Conservation (phyloP, 2,329 filamentous ascomycete genomes). For the Penicillium digitatum region DNA sequence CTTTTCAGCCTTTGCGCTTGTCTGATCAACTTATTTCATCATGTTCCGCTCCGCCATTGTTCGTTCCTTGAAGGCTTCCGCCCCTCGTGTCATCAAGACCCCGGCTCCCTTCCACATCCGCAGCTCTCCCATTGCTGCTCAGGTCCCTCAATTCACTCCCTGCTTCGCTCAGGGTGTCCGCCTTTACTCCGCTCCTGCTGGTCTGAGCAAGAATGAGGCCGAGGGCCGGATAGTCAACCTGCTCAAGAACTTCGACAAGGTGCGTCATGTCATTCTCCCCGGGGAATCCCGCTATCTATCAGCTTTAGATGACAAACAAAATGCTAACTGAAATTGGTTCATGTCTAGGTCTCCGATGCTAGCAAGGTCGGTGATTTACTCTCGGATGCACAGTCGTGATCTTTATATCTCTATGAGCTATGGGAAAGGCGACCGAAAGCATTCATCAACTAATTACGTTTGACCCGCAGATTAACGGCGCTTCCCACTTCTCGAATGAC, state of each 20-base stretch:
- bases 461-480: constrained; percentile 65
- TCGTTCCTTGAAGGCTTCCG: constrained; percentile 64
- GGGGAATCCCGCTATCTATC: constrained; percentile 1
- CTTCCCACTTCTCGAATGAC: constrained; percentile 93
- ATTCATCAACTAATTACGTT: constrained; percentile 22
- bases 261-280: constrained; percentile 41
- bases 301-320: neutral
- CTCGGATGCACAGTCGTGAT: constrained; percentile 3
- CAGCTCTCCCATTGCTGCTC: constrained; percentile 55
- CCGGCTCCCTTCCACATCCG: constrained; percentile 58
- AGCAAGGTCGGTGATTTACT: constrained; percentile 37
- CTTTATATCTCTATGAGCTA: constrained; percentile 4
- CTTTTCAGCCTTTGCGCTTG: constrained; percentile 18
- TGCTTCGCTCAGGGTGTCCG: constrained; percentile 65
- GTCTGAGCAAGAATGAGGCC: constrained; percentile 77
- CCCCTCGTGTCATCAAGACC: constrained; percentile 50
- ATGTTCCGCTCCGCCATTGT: constrained; percentile 91
- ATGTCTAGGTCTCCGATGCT: constrained; percentile 35
- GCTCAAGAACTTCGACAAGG: constrained; percentile 96
- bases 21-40: constrained; percentile 34
- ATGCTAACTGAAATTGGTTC: constrained; percentile 5
- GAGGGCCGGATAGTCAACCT: constrained; percentile 89
- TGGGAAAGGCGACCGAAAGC: constrained; percentile 2
- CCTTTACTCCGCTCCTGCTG: constrained; percentile 79
- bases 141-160: constrained; percentile 56